These are phyloP conservation scores for Tylopilus felleus DNA, from an alignment of 768 basidiomycete genomes.

Conservation along the genomic window DNA sequence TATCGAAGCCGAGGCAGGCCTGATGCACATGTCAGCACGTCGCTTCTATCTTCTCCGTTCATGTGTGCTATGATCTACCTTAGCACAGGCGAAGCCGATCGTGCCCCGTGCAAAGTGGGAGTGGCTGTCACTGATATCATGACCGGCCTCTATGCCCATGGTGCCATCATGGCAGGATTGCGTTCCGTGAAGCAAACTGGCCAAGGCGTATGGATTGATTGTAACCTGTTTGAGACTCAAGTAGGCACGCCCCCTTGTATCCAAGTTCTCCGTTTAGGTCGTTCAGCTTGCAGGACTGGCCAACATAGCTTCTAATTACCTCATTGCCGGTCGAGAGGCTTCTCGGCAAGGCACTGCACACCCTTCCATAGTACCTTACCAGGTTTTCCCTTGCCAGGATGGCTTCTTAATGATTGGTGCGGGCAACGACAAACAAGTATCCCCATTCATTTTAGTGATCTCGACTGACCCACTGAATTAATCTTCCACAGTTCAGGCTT, in stretches of 20 bases:
- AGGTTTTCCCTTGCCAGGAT: slow-evolving; percentile 83
- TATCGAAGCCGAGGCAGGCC: slow-evolving; percentile 85
- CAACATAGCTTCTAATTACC: slow-evolving; percentile 91
- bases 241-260: slow-evolving; percentile 36
- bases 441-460: slow-evolving; percentile 1
- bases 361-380: slow-evolving; percentile 91
- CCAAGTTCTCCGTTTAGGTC: not conserved
- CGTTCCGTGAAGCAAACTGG: slow-evolving; percentile 81
- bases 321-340: slow-evolving; percentile 82
- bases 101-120: slow-evolving; percentile 90
- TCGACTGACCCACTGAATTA: slow-evolving; percentile 9
- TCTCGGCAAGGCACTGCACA: slow-evolving; percentile 88
- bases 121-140: slow-evolving; percentile 91
- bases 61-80: slow-evolving; percentile 9
- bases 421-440: slow-evolving; percentile 83
- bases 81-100: slow-evolving; percentile 86
- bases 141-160: slow-evolving; percentile 86
- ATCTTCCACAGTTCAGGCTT: slow-evolving; percentile 56
- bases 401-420: slow-evolving; percentile 93
- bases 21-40: slow-evolving; percentile 83
- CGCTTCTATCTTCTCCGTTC: slow-evolving; percentile 9
- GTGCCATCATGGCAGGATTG: slow-evolving; percentile 88
- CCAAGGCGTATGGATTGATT: slow-evolving; percentile 87
- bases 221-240: slow-evolving; percentile 89
- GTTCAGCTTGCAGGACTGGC: slow-evolving; percentile 81